Percentiles rank a stretch among this genome's conserved stretches.
These are phyloP conservation scores for Cantharellus cinnabarinus DNA, from an alignment of 768 basidiomycete species.

Conservation along the genomic window DNA sequence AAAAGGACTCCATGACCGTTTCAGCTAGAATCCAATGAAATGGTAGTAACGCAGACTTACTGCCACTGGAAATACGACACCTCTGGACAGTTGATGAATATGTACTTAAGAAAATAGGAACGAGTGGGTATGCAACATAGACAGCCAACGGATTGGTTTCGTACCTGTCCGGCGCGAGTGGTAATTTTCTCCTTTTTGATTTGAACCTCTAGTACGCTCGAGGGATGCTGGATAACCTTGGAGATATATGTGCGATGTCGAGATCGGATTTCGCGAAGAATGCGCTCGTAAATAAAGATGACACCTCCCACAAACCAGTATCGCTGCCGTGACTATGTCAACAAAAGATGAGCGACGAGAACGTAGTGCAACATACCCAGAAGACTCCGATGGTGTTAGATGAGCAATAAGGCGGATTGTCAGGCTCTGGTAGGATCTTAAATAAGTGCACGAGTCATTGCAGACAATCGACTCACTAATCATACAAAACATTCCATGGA, in stretches of 20 bases:
- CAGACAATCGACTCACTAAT: slow-evolving; percentile 23
- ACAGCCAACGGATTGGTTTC: background rate
- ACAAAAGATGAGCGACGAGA: slow-evolving; percentile 4
- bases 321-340: slow-evolving; percentile 25
- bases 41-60: slow-evolving; percentile 17
- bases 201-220: slow-evolving; percentile 83
- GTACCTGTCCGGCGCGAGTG: slow-evolving; percentile 51
- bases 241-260: slow-evolving; percentile 83
- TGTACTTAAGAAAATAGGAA: slow-evolving; percentile 27
- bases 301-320: slow-evolving; percentile 80
- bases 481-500: slow-evolving; percentile 96
- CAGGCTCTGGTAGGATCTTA: slow-evolving; percentile 30
- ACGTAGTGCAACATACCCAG: slow-evolving; percentile 43
- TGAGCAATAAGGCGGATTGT: slow-evolving; percentile 73
- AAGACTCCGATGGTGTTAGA: slow-evolving; percentile 77
- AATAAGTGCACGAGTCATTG: background rate
- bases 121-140: background rate
- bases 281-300: slow-evolving; percentile 72
- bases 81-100: slow-evolving; percentile 80
- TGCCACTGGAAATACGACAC: slow-evolving; percentile 95
- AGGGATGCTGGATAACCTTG: slow-evolving; percentile 90
- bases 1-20: slow-evolving; percentile 1
- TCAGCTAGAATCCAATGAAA: background rate
- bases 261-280: slow-evolving; percentile 80
- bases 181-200: slow-evolving; percentile 91